Evolutionary conservation across 495 filamentous ascomycete genomes (phyloP), one percentile per base, ranked within the genome.

Genomic region (Copromyces sp.): DNA sequence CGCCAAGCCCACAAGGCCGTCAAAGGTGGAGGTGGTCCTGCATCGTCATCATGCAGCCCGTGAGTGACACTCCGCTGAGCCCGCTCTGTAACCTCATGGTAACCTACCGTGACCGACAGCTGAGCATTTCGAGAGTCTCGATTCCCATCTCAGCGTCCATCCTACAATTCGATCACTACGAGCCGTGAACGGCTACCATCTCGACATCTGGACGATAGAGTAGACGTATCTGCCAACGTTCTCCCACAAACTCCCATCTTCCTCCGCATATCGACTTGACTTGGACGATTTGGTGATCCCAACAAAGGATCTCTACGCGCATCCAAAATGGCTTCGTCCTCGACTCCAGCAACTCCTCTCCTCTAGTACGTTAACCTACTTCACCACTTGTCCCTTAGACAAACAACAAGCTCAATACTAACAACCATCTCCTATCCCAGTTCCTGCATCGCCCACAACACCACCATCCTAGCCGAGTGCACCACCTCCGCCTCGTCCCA

Each of bases 381-480:
- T 39, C 77, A 75, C 69, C 69, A 69, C 47, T 20, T 39, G 35
- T 24, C 69, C 20, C 12, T 24, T 24, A 24, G 24, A 65, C 72
- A 4, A 12, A 12, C 44, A 44, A 44, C 16, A 17, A 9, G 16
- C 65, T 20, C 29, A 16, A 61, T 14, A n/a, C 69, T 68, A 72
- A 76, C 77, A 77, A 79, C 77, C 68, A 20, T 73, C 70, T 59
- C 73, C 35, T 40, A 37, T 24, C 24, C 14, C 80, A 97, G 94
- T 84, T 89, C 94, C 78, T 97, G 94, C 84, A 94, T 98, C 77
- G 92, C 94, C 40, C 89, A 97, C 83, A 88, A 93, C 76, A 91
- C 90, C 71, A 98, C 95, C 45, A 97, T 98, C 82, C 90, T 99
- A 61, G 85, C 91, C 76, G 96, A 98, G 81, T 93, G 95, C 82